Base-by-base conservation (phyloP, 1,284 basidiomycete genomes). In the Ceratorhiza oryzae-sativae region DNA sequence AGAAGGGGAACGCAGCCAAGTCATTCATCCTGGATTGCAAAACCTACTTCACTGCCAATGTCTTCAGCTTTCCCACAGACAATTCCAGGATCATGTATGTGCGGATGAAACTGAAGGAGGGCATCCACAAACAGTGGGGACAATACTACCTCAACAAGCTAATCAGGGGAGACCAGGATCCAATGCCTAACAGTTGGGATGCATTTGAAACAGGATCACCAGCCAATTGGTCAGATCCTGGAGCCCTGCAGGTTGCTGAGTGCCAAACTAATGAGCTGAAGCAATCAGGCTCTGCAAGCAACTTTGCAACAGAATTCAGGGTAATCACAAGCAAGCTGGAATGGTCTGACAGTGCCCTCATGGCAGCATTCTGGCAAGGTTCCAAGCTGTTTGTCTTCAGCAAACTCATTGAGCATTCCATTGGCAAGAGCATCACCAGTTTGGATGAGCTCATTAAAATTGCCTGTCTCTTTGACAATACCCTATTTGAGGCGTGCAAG, bases 91-190 rank as follows among this genome's bases (percentile, higher is more conserved):
- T 61, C 59, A 61, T 45, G 36, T 61, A 42, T 27, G 59, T 61
- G 36, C 20, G 42, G 10, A 61, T 61, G 59, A 61, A 61, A 36
- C 39, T 61, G 41, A 61, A 61, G 59, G n/a, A 61, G 36, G 59
- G 59, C 4, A 34, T 42, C 12, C 39, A 18, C 18, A 45, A 45
- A 9, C 36, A 45, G 41, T 61, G 59, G 59, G 59, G 59, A 27
- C 59, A 45, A 36, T 23, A 23, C 20, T 61, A 45, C 15, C 59
- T 61, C 36, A 41, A 45, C n/a, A 46, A 45, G 18, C 23, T 61
- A 25, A 12, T 42, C 8, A 25, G 8, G n/a, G 20, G 41, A 8
- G 41, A 41, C 13, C 18, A 18, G 18, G 39, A 61, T 12, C 15
- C 59, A 5, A 3, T 23, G 15, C 15, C 27, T 10, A 10, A 42